phyloP scores from a whole-genome alignment of 306 rosid genomes.

The Benincasa hispida region DNA sequence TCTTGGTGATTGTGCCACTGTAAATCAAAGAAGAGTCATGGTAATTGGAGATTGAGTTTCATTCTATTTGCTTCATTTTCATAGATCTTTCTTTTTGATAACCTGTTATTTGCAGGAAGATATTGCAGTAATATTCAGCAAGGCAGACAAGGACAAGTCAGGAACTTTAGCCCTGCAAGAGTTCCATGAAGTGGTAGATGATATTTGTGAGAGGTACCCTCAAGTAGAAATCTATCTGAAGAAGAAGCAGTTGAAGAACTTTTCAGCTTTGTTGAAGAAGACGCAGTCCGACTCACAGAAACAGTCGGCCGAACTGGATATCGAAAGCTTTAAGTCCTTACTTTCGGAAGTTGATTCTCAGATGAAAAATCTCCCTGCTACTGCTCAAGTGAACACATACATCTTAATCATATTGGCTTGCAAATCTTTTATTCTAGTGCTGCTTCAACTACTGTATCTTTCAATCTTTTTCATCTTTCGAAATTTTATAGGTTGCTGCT shows the following conservation, averaged over 20 bases:
- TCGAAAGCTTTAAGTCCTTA: conserved; percentile 45
- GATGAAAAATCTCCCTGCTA: conserved; percentile 74
- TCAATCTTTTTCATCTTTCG: not conserved
- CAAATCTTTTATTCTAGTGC: not conserved
- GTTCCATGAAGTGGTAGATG: conserved; percentile 47
- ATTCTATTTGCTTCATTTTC: not conserved
- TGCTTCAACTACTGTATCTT: not conserved
- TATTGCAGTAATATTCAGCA: conserved; percentile 38
- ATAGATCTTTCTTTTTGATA: not conserved
- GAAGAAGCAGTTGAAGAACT: conserved; percentile 28
- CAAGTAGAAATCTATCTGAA: conserved; percentile 48
- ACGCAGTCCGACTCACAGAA: conserved; percentile 29
- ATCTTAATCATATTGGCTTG: not conserved
- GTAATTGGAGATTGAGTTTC: conserved; percentile 21
- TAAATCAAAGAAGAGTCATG: conserved; percentile 61
- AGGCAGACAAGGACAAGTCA: conserved; percentile 53
- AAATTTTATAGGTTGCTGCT: conserved; percentile 57
- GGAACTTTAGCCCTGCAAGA: conserved; percentile 43
- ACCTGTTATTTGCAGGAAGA: conserved; percentile 41
- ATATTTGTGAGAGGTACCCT: conserved; percentile 60
- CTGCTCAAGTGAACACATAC: conserved; percentile 49
- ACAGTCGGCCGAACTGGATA: conserved; percentile 37
- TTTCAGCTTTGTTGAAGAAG: conserved; percentile 39
- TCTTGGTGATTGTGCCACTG: conserved; percentile 72
- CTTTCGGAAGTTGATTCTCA: conserved; percentile 56